A percentile compares a stretch with the other conserved stretches of the same genome.
These are phyloP conservation scores for Malassezia caprae DNA, from an alignment of 1,284 basidiomycete species.

Conservation along the genomic window DNA sequence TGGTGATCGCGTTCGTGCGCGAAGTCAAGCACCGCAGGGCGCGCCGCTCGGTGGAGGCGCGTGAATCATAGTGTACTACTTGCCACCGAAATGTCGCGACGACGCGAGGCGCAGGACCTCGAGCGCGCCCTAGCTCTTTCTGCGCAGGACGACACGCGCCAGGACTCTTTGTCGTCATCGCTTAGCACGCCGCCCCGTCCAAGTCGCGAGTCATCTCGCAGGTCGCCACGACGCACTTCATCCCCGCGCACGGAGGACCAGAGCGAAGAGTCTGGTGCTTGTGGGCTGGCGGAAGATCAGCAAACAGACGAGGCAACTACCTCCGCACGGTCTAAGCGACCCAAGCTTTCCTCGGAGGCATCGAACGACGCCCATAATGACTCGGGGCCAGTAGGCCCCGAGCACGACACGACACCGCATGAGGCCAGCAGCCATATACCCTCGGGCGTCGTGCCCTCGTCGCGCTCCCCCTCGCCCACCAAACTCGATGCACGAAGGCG, in stretches of 20 bases:
- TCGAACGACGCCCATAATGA: background rate
- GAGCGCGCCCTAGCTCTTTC: conserved; percentile 12
- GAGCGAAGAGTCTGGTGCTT: too few species aligned
- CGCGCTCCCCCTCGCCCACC: background rate
- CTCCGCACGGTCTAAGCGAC: background rate
- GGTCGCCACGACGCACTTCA: background rate
- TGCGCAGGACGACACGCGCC: background rate
- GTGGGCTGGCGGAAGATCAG: too few species aligned
- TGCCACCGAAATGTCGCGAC: conserved; percentile 15
- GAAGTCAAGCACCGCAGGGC: conserved; percentile 8
- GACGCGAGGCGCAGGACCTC: conserved; percentile 15
- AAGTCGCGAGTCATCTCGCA: background rate
- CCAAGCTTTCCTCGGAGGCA: background rate
- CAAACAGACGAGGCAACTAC: background rate
- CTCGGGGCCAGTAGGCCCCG: too few species aligned
- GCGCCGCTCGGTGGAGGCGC: conserved; percentile 1
- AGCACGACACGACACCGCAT: background rate
- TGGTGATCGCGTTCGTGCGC: conserved; percentile 60
- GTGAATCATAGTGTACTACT: background rate
- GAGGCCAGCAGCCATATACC: background rate
- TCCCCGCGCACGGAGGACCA: too few species aligned
- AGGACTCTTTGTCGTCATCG: background rate
- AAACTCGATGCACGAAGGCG: conserved; percentile 2
- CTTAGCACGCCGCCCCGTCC: background rate
- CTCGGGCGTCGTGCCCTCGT: background rate